Evolutionary conservation across 768 basidiomycete genomes (phyloP), one percentile per base, ranked within the genome.

Genomic region (Lentinula sp.): DNA sequence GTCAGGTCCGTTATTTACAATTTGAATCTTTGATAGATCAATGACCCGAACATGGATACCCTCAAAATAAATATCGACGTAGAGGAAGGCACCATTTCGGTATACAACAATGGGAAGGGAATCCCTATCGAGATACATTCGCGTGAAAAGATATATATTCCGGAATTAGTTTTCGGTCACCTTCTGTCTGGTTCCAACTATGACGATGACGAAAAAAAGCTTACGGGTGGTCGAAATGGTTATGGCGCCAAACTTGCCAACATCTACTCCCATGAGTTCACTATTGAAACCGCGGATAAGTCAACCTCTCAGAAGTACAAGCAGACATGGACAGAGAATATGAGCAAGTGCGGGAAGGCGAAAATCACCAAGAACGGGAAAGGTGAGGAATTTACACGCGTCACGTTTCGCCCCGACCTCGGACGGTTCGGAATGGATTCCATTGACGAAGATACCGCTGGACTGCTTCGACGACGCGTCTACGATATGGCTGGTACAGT

Each of bases 201-300:
- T 69, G 96, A 99, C 72, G 97, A 99, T 67, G 90, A 95, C 73
- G 95, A 99, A 78, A 97, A 95, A 83, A 98, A 97, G 76, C 82
- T 98, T 53, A 98, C 95, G 0, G 97, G 97, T 74, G 97, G 97
- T 73, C 87, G 97, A 69, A 99, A 99, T 68, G 97, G 97, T 69
- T 98, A 93, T 69, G 97, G 97, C 67, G 97, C 97, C 57, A 99
- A 99, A 72, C 82, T 99, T 45, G 90, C 97, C 57, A 98, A 99
- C 76, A 97, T 98, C 65, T 99, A 98, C 77, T 99, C 97, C 2
- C 88, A 83, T 64, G 91, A 96, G 71, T 99, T 99, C 75, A 93
- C 87, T 9, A 81, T 99, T 67, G 97, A 99, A 67, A 99, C 97
- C 2, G 95, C 94, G 2, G 91, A 95, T 76, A 92, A 88, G 76